These are phyloP conservation scores for Beauveria brongniartii DNA, from an alignment of 2,329 filamentous ascomycete species.

Conservation along the genomic window DNA sequence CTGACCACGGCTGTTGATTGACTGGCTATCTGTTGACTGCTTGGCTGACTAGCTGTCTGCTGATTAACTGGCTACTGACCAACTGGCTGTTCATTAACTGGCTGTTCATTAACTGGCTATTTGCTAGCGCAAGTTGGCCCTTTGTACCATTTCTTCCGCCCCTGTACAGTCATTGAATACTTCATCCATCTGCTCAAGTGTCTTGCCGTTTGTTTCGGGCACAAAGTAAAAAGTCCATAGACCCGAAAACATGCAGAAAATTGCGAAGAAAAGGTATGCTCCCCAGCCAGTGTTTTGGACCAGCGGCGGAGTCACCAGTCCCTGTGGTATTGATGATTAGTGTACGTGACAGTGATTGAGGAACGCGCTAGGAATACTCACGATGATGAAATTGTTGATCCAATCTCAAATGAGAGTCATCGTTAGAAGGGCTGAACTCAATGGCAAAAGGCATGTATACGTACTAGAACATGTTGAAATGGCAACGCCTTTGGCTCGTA, in stretches of 20 bases:
- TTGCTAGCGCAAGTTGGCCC: background rate
- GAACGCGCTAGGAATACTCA: conserved; percentile 24
- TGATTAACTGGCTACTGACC: no score
- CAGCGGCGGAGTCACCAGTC: conserved; percentile 51
- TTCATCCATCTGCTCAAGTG: conserved; percentile 46
- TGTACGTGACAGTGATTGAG: conserved; percentile 8
- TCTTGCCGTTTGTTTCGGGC: conserved; percentile 48
- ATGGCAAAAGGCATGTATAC: conserved; percentile 43
- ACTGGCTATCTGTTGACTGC: no score
- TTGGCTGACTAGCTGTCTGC: no score
- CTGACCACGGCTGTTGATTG: no score
- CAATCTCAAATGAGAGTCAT: background rate
- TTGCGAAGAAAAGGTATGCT: conserved; percentile 52
- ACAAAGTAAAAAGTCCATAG: conserved; percentile 45
- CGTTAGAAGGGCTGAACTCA: background rate
- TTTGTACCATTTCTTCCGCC: conserved; percentile 13
- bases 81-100: no score
- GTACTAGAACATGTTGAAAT: conserved; percentile 45
- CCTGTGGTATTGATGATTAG: conserved; percentile 14
- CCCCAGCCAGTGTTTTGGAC: conserved; percentile 41
- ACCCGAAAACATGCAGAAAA: conserved; percentile 48
- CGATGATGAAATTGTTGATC: background rate
- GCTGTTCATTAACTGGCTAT: no score
- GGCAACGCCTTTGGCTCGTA: conserved; percentile 56
- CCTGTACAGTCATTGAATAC: conserved; percentile 23